Conservation (phyloP, 495 filamentous ascomycete species). For the Elasticomyces elasticus region DNA sequence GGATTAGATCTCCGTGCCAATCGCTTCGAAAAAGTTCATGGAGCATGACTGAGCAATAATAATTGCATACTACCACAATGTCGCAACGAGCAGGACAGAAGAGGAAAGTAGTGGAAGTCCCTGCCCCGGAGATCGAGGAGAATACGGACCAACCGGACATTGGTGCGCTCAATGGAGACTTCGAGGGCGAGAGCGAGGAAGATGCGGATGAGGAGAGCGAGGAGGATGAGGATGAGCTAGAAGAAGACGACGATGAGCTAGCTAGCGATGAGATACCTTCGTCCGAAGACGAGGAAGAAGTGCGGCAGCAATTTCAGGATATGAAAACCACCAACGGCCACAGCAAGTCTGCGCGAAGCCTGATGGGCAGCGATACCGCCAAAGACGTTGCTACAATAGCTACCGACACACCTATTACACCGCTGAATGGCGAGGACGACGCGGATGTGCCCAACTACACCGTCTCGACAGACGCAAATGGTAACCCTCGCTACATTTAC, state of each 20-base stretch:
- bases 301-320: slow-evolving; percentile 24
- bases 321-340: slow-evolving; percentile 21
- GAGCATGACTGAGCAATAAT: no score
- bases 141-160: not conserved
- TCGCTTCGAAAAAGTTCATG: not conserved
- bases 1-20: not conserved
- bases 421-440: slow-evolving; percentile 25
- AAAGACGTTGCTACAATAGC: slow-evolving; percentile 11
- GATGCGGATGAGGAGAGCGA: slow-evolving; percentile 34
- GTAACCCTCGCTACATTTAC: slow-evolving; percentile 66
- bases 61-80: no score
- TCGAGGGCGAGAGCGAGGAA: slow-evolving; percentile 37
- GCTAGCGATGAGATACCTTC: slow-evolving; percentile 42
- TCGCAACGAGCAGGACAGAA: slow-evolving; percentile 31
- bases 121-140: slow-evolving; percentile 20
- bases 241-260: slow-evolving; percentile 33
- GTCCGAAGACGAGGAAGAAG: slow-evolving; percentile 42
- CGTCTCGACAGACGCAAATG: slow-evolving; percentile 58
- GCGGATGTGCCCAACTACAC: slow-evolving; percentile 44
- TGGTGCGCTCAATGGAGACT: not conserved
- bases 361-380: slow-evolving; percentile 10
- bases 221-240: slow-evolving; percentile 23
- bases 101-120: slow-evolving; percentile 50
- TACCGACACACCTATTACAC: slow-evolving; percentile 4
- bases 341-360: slow-evolving; percentile 24